Percentiles rank a stretch among this genome's conserved stretches.
phyloP scores from a whole-genome alignment of 139 green algal species.

The Chlamydomonas sp. region DNA sequence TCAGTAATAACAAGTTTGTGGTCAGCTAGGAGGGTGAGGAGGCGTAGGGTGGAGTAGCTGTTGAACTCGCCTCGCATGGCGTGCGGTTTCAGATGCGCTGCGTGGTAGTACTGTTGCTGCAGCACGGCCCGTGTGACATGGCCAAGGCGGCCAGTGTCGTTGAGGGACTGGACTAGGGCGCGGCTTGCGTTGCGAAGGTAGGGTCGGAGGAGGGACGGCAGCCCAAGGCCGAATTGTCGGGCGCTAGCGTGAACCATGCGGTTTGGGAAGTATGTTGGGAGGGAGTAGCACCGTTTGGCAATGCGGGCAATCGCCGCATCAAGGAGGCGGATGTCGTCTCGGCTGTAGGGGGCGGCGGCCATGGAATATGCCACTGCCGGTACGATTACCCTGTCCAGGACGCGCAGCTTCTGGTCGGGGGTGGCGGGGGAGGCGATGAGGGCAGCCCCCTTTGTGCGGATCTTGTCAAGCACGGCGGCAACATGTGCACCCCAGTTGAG shows the following conservation, averaged over 20 bases:
- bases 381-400: not conserved
- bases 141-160: not conserved
- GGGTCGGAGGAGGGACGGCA: not conserved
- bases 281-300: not conserved
- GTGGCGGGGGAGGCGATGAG: not conserved
- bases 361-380: not conserved
- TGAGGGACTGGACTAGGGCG: not conserved
- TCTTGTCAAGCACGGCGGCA: not conserved
- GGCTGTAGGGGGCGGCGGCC: not conserved
- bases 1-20: too few relatives aligned
- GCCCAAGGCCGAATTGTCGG: not conserved
- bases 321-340: not conserved
- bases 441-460: not conserved
- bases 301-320: not conserved
- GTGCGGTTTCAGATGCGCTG: not conserved
- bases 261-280: not conserved
- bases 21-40: too few relatives aligned
- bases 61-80: too few relatives aligned
- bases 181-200: not conserved
- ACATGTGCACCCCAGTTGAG: not conserved
- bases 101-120: not conserved
- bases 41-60: too few relatives aligned
- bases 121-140: not conserved
- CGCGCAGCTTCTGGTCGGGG: not conserved
- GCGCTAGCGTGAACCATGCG: not conserved